Conservation (phyloP, 306 rosid species). For the Gastrolobium bilobum region DNA sequence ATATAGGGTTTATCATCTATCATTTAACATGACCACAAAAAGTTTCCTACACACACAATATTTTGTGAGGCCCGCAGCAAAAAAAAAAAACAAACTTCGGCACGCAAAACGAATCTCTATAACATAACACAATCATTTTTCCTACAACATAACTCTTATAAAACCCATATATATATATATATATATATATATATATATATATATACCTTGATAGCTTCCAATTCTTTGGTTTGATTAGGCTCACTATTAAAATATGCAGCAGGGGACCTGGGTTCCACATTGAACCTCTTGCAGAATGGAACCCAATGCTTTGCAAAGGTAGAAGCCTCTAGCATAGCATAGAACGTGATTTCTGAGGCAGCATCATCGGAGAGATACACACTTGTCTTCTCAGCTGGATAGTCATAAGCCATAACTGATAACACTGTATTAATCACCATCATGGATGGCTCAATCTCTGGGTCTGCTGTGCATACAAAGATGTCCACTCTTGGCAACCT, state of each 20-base stretch:
- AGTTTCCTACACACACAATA: too few relatives aligned
- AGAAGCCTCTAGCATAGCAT: slow-evolving; percentile 70
- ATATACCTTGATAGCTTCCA: slow-evolving; percentile 56
- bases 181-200: too few relatives aligned
- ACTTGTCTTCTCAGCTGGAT: slow-evolving; percentile 70
- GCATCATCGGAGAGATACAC: slow-evolving; percentile 87
- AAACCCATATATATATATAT: too few relatives aligned
- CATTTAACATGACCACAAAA: too few relatives aligned
- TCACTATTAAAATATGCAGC: slow-evolving; percentile 59
- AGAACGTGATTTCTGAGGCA: slow-evolving; percentile 68
- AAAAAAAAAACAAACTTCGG: too few relatives aligned
- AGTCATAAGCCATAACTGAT: slow-evolving; percentile 79
- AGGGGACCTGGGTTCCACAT: slow-evolving; percentile 75
- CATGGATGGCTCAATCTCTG: slow-evolving; percentile 68
- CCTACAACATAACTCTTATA: background rate
- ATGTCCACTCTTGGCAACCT: slow-evolving; percentile 70
- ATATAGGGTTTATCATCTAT: too few relatives aligned
- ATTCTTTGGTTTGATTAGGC: slow-evolving; percentile 11
- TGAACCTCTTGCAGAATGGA: slow-evolving; percentile 73
- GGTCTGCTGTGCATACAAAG: slow-evolving; percentile 85
- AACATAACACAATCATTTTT: too few relatives aligned
- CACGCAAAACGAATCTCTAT: too few relatives aligned
- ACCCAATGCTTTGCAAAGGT: slow-evolving; percentile 80
- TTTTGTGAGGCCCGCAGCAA: too few relatives aligned
- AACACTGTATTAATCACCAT: slow-evolving; percentile 80